Percentiles rank a stretch among this genome's conserved stretches.
phyloP scores from a whole-genome alignment of 2,329 filamentous ascomycete genomes.

The Cladosporium austrohemisphaericum region DNA sequence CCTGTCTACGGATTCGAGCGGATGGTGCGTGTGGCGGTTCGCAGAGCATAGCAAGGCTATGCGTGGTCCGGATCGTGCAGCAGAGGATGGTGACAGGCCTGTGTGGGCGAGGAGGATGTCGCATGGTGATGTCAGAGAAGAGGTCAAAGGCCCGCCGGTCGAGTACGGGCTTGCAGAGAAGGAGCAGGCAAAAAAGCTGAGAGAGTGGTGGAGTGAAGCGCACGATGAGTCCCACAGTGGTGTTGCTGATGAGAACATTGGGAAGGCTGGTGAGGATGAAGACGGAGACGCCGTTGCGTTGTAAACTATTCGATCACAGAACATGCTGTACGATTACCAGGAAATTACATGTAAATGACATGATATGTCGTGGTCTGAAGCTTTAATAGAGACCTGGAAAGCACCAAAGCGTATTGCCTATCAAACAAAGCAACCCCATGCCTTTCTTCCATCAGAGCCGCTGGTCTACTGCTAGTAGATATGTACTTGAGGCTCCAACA shows the following conservation, averaged over 20 bases:
- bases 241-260: neutral
- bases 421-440: too few relatives aligned
- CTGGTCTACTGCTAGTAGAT: too few relatives aligned
- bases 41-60: conserved; percentile 9
- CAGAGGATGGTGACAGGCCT: conserved; percentile 18
- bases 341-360: too few relatives aligned
- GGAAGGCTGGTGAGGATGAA: neutral
- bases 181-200: conserved; percentile 37
- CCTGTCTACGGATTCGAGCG: conserved; percentile 40
- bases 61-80: conserved; percentile 10
- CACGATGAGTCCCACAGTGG: neutral
- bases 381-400: too few relatives aligned
- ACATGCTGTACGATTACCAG: neutral
- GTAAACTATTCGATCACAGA: neutral
- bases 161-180: conserved; percentile 46
- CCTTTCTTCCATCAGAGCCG: too few relatives aligned
- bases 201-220: conserved; percentile 36
- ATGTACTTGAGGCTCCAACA: too few relatives aligned
- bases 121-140: conserved; percentile 33
- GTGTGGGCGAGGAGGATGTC: conserved; percentile 28
- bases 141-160: conserved; percentile 44
- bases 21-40: conserved; percentile 48
- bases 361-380: too few relatives aligned
- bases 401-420: too few relatives aligned
- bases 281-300: neutral